phyloP scores from a whole-genome alignment of 2,329 filamentous ascomycete genomes.

The Lasiodiplodia hormozganensis region DNA sequence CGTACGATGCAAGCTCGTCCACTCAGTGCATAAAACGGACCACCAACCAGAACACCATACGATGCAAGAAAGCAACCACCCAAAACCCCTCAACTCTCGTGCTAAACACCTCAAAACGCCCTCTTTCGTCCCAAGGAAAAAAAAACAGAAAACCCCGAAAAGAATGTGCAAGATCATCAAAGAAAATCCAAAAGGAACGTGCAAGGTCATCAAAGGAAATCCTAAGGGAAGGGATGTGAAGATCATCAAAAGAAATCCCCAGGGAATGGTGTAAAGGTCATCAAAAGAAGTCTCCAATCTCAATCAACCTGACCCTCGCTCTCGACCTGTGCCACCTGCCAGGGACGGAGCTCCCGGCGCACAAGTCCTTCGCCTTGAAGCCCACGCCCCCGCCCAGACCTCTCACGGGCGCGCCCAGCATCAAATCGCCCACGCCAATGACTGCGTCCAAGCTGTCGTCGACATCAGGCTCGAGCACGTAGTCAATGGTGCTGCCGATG shows the following conservation, averaged over 20 bases:
- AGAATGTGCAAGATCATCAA: neutral
- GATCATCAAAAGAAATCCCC: no score
- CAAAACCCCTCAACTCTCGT: neutral
- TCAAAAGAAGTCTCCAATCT: slow-evolving; percentile 31
- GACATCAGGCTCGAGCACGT: slow-evolving; percentile 65
- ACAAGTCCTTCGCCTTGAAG: neutral
- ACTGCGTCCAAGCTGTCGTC: slow-evolving; percentile 58
- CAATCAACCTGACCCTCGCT: slow-evolving; percentile 32
- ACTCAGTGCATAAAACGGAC: neutral
- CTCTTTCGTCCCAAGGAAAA: neutral
- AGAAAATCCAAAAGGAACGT: neutral
- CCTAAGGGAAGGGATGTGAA: neutral
- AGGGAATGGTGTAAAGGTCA: no score
- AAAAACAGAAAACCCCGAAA: neutral
- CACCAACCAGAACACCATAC: neutral
- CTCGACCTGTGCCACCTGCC: slow-evolving; percentile 37
- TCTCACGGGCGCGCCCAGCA: slow-evolving; percentile 44
- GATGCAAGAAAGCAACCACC: neutral
- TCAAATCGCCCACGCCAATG: slow-evolving; percentile 59
- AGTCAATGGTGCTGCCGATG: slow-evolving; percentile 64
- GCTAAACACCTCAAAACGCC: neutral
- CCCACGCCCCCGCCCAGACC: slow-evolving; percentile 22
- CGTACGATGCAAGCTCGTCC: no score
- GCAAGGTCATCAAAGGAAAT: slow-evolving; percentile 29
- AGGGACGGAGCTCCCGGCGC: neutral